Conservation (phyloP, 495 filamentous ascomycete species). For the Daldinia vernicosa region DNA sequence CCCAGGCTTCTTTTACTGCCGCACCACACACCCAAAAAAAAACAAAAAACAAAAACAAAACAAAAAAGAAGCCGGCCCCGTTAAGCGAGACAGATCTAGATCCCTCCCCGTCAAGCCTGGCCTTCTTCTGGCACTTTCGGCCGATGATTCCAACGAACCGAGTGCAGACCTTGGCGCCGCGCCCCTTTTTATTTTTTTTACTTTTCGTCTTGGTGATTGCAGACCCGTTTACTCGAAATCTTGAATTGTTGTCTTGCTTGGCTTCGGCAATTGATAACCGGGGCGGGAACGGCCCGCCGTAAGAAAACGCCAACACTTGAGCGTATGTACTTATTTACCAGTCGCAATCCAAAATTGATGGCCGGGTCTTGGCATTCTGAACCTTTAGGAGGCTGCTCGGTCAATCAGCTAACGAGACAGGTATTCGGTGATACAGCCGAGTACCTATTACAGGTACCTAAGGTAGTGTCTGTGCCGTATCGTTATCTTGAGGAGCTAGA, state of each 20-base stretch:
- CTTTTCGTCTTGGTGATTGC: neutral
- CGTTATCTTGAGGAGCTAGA: neutral
- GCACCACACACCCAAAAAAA: slow-evolving; percentile 11
- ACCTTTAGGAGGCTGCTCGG: slow-evolving; percentile 14
- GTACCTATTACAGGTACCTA: too few relatives aligned
- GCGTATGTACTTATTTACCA: too few relatives aligned
- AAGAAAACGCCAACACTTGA: slow-evolving; percentile 6
- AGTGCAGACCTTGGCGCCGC: slow-evolving; percentile 18
- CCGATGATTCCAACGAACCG: slow-evolving; percentile 16
- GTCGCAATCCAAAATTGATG: too few relatives aligned
- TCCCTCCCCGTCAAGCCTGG: slow-evolving; percentile 11
- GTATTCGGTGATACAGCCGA: slow-evolving; percentile 3
- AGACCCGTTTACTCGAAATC: slow-evolving; percentile 16
- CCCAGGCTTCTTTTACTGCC: slow-evolving; percentile 30
- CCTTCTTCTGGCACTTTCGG: slow-evolving; percentile 26
- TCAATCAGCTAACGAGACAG: slow-evolving; percentile 20
- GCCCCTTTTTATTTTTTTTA: slow-evolving; percentile 15
- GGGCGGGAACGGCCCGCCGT: slow-evolving; percentile 28
- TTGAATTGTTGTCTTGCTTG: slow-evolving; percentile 26
- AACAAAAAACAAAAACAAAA: neutral
- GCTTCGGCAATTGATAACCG: slow-evolving; percentile 36
- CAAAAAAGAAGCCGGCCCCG: neutral
- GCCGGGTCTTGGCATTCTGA: too few relatives aligned
- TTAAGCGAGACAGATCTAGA: slow-evolving; percentile 36
- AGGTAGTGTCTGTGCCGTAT: neutral